These are phyloP conservation scores for Trichoderma lentiforme DNA, from an alignment of 2,329 filamentous ascomycete species.

Conservation along the genomic window DNA sequence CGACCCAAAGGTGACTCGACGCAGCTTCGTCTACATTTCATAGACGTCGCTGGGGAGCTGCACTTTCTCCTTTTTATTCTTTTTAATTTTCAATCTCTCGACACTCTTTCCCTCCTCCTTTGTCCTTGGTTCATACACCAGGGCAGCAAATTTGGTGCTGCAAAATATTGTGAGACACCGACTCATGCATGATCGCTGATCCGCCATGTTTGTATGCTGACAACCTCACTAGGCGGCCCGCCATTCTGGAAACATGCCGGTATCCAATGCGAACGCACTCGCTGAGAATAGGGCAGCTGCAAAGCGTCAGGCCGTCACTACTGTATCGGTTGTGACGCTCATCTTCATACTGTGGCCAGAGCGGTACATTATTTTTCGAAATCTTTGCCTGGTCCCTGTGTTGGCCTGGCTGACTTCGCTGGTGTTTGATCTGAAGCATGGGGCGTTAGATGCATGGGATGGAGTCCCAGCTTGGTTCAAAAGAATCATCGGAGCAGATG, in stretches of 20 bases:
- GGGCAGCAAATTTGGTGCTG: background rate
- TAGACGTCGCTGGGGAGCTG: background rate
- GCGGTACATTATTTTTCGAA: slow-evolving; percentile 1
- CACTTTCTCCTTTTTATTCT: background rate
- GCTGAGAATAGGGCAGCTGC: background rate
- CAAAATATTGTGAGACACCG: background rate
- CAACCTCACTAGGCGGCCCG: background rate
- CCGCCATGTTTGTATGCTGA: background rate
- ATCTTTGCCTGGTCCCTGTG: slow-evolving; percentile 6
- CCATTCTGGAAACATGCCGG: background rate
- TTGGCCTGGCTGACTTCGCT: slow-evolving; percentile 4
- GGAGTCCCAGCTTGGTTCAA: slow-evolving; percentile 10
- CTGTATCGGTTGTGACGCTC: background rate
- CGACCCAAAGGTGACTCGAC: background rate
- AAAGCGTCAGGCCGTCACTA: slow-evolving; percentile 13
- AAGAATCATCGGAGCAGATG: slow-evolving; percentile 9
- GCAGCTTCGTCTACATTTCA: background rate
- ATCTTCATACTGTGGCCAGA: slow-evolving; percentile 11
- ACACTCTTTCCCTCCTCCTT: background rate
- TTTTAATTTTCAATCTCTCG: background rate
- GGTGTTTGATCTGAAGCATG: slow-evolving; percentile 6
- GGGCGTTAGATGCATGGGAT: slow-evolving; percentile 5
- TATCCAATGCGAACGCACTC: background rate
- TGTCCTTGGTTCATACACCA: background rate
- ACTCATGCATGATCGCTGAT: background rate